phyloP scores from a whole-genome alignment of 176 grass and related monocot genomes.

The Oryza glumipatula region DNA sequence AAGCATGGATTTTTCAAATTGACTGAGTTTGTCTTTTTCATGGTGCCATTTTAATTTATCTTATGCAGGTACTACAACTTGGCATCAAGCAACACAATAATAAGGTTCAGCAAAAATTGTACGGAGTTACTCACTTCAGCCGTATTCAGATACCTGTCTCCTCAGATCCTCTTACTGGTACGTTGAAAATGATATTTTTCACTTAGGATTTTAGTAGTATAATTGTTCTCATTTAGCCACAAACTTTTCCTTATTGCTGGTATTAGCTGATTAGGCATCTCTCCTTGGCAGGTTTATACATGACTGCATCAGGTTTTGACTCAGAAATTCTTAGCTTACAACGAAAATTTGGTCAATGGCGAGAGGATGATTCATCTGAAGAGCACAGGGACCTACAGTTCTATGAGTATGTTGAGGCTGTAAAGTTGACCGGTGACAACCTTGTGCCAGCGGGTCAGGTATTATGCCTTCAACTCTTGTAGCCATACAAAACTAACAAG shows the following conservation, averaged over 20 bases:
- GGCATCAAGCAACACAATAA: slow-evolving; percentile 65
- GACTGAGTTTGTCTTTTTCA: neutral
- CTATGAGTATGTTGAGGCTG: slow-evolving; percentile 95
- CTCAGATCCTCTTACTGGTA: slow-evolving; percentile 91
- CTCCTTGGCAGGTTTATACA: slow-evolving; percentile 72
- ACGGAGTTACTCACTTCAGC: slow-evolving; percentile 70
- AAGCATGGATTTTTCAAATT: slow-evolving; percentile 1
- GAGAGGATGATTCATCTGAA: slow-evolving; percentile 60
- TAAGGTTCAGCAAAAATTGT: slow-evolving; percentile 58
- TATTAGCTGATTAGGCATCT: slow-evolving; percentile 36
- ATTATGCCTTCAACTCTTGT: slow-evolving; percentile 31
- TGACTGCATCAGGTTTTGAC: slow-evolving; percentile 70
- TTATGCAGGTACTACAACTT: slow-evolving; percentile 66
- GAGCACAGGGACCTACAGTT: slow-evolving; percentile 67
- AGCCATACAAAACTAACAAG: neutral
- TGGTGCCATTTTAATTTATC: slow-evolving; percentile 41
- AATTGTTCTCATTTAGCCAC: neutral
- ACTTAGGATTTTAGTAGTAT: slow-evolving; percentile 23
- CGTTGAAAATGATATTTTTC: slow-evolving; percentile 36
- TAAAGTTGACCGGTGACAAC: slow-evolving; percentile 80
- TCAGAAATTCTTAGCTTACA: slow-evolving; percentile 86
- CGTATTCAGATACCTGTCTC: slow-evolving; percentile 71
- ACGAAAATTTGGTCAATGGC: slow-evolving; percentile 93
- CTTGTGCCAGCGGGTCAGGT: slow-evolving; percentile 86
- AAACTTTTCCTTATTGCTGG: slow-evolving; percentile 17